Evolutionary conservation across 257 asterid species (phyloP).

Genomic region (Osmanthus fragrans): DNA sequence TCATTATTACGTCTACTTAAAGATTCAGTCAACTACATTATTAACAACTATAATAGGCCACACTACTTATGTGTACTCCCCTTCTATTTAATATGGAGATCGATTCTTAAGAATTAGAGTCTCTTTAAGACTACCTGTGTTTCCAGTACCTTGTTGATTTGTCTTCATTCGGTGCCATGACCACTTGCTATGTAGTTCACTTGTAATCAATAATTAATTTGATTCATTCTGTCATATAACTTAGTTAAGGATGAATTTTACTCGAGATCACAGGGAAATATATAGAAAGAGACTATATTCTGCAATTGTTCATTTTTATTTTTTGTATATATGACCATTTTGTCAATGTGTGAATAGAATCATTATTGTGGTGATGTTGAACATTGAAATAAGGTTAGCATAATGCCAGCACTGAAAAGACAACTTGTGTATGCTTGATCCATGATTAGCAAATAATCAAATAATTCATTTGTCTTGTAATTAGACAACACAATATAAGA

Average conservation of each 20-base stretch:
- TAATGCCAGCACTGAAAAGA: constrained; percentile 4
- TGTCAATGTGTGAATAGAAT: not conserved
- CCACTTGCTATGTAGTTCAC: not conserved
- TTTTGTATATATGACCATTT: not conserved
- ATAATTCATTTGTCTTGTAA: constrained; percentile 23
- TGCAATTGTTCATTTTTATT: not conserved
- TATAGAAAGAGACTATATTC: not conserved
- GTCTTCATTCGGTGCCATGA: not conserved
- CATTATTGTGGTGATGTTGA: constrained; percentile 5
- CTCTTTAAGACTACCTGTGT: not conserved
- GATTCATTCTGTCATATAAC: not conserved
- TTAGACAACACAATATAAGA: constrained; percentile 32
- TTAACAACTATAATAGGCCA: not conserved
- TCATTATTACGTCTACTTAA: not conserved
- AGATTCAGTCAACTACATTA: not conserved
- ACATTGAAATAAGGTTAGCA: constrained; percentile 6
- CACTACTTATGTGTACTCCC: too few species aligned
- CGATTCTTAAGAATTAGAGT: not conserved
- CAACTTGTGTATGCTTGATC: constrained; percentile 3
- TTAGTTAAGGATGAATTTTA: not conserved
- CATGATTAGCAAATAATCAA: constrained; percentile 14
- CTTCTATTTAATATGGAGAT: not conserved
- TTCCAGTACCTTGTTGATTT: not conserved
- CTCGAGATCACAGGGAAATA: not conserved
- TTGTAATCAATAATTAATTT: not conserved